Conservation (phyloP, 768 basidiomycete genomes). For the Pisolithus sp. region DNA sequence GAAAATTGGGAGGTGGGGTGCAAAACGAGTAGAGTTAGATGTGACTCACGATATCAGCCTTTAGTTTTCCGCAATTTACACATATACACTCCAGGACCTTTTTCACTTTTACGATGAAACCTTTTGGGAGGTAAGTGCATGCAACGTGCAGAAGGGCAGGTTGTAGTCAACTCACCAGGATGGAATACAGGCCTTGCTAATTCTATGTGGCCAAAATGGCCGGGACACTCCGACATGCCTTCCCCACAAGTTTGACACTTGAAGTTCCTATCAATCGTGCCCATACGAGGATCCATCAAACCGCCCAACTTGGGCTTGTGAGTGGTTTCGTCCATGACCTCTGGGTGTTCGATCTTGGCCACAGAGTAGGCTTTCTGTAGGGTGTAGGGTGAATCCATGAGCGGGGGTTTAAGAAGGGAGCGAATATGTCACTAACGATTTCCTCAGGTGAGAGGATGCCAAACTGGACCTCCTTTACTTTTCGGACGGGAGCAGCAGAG, state of each 20-base stretch:
- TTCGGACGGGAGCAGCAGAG: conserved; percentile 90
- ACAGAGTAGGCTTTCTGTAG: conserved; percentile 96
- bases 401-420: not conserved
- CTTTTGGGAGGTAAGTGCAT: conserved; percentile 29
- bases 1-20: conserved; percentile 92
- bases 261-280: conserved; percentile 94
- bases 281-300: conserved; percentile 97
- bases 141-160: not conserved
- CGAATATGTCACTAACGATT: conserved; percentile 52
- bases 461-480: conserved; percentile 97
- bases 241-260: conserved; percentile 99
- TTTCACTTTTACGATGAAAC: conserved; percentile 98
- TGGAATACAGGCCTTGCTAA: conserved; percentile 96
- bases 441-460: conserved; percentile 98
- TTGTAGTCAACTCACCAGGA: conserved; percentile 56
- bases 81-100: conserved; percentile 99
- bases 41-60: conserved; percentile 93
- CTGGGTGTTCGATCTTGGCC: conserved; percentile 96
- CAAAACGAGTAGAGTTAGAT: conserved; percentile 86
- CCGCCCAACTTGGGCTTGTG: conserved; percentile 90
- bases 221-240: conserved; percentile 99
- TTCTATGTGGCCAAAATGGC: conserved; percentile 99
- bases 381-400: conserved; percentile 13
- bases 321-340: conserved; percentile 94
- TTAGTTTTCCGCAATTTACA: conserved; percentile 96